These are phyloP conservation scores for Boletellus sp. DNA, from an alignment of 768 basidiomycete genomes.

Conservation along the genomic window DNA sequence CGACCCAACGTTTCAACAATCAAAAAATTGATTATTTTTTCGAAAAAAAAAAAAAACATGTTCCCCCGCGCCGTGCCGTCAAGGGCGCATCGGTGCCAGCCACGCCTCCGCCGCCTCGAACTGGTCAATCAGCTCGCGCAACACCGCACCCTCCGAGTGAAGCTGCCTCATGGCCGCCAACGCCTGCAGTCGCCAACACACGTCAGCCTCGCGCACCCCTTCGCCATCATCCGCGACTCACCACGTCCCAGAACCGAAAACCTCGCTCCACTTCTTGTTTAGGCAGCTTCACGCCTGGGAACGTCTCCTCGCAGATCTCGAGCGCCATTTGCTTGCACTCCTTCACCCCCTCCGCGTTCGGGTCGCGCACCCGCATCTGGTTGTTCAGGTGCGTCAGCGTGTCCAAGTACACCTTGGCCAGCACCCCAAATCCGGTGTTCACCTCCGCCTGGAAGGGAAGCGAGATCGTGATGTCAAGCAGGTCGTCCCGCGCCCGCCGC, in stretches of 20 bases:
- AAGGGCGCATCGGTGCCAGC: constrained; percentile 89
- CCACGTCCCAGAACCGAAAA: constrained; percentile 98
- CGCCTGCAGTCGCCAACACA: constrained; percentile 57
- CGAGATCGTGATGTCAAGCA: constrained; percentile 87
- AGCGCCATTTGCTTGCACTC: constrained; percentile 86
- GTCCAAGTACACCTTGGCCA: constrained; percentile 95
- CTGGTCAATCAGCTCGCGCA: constrained; percentile 87
- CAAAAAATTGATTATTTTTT: too few relatives aligned
- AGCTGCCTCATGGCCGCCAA: constrained; percentile 88
- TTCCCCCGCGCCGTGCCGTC: constrained; percentile 13
- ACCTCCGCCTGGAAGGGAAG: constrained; percentile 95
- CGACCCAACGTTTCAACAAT: constrained; percentile 2
- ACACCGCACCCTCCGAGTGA: constrained; percentile 75
- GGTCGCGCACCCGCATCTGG: constrained; percentile 69
- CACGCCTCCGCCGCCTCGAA: constrained; percentile 95
- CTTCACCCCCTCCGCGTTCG: constrained; percentile 72
- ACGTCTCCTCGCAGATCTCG: constrained; percentile 90
- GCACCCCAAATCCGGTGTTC: constrained; percentile 96
- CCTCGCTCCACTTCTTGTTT: constrained; percentile 90
- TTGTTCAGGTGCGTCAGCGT: constrained; percentile 87
- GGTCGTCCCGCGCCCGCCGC: constrained; percentile 80
- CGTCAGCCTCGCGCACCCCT: constrained; percentile 22
- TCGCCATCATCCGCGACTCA: constrained; percentile 42
- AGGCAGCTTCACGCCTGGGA: constrained; percentile 86
- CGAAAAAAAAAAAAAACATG: background rate